Base-by-base conservation (phyloP, 1,284 basidiomycete genomes). In the Tilletia setariae region DNA sequence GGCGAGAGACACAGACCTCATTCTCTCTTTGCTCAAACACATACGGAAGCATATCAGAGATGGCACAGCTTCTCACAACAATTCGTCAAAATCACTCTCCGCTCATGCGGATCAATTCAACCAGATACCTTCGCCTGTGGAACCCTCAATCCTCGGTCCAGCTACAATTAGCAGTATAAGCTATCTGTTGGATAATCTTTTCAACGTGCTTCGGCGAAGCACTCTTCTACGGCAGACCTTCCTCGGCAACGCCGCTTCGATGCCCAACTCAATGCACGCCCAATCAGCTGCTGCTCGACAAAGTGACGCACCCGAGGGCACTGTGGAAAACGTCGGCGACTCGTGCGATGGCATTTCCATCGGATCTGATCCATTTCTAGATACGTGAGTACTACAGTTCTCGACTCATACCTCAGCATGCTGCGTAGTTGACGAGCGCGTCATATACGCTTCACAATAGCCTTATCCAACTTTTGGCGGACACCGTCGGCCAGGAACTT, bases 191-290 rank as follows among this genome's bases (percentile, higher is more conserved):
- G 86, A 86, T 3, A 87, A 87, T 68, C 84, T 96, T 1, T 89
- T 89, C 28, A 86, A 85, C 32, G 86, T 91, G 56, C 84, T 96
- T n/a, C 89, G 89, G 76, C 86, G 88, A 30, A 90, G 89, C 74
- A 83, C 92, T 35, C 88, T 90, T 6, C 89, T 95, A 23, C 86
- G 89, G 63, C 91, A 90, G 76, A 90, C 92, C 74, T 76, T 94
- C 51, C 2, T 53, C 4, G 51, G 51, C 0, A 21, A 53, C 21
- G 2, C 51, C 51, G 23, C 28, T 53, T 53, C 51, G 51, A 21
- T 53, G 11, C 35, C 51, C n/a, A 53, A 13, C 23, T 21, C 4
- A 7, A 28, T 21, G n/a, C 51, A 7, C 13, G 21, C 51, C 13
- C 16, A 53, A 19, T 49, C 47, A 8, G 25, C 88, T 88, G 25